Evolutionary conservation across 305 asterid genomes (phyloP).

Genomic region (Lippia alba): DNA sequence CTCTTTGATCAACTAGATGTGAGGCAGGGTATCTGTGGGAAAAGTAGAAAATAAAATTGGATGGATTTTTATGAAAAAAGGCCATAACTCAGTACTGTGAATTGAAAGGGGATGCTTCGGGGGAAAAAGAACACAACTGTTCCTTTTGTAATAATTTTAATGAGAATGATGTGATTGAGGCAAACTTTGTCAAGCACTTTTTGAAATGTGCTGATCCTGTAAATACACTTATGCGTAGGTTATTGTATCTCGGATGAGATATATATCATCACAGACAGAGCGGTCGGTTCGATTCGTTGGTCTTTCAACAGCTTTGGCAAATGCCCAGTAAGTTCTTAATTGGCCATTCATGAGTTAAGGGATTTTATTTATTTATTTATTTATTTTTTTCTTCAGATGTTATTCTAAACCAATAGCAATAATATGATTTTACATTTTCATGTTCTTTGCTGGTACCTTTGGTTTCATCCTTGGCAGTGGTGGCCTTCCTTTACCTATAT

Average conservation of each 20-base stretch:
- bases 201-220: conserved; percentile 20
- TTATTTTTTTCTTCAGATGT: conserved; percentile 8
- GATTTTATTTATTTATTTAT: too few species aligned
- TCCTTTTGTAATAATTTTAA: too few species aligned
- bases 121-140: too few species aligned
- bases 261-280: conserved; percentile 98
- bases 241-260: conserved; percentile 99
- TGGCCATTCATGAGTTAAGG: conserved; percentile 11
- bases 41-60: too few species aligned
- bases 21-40: too few species aligned
- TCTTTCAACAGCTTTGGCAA: conserved; percentile 97
- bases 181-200: conserved; percentile 8
- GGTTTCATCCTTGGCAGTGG: neutral
- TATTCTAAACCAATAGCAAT: neutral
- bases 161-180: too few species aligned
- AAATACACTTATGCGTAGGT: conserved; percentile 54
- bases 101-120: too few species aligned
- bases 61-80: too few species aligned
- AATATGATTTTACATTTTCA: conserved; percentile 13
- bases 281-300: conserved; percentile 92
- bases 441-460: neutral
- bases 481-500: conserved; percentile 20
- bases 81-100: too few species aligned
- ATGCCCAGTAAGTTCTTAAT: conserved; percentile 75
- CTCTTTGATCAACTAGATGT: too few species aligned